Conservation (phyloP, 306 rosid species). For the Medicago lupulina region DNA sequence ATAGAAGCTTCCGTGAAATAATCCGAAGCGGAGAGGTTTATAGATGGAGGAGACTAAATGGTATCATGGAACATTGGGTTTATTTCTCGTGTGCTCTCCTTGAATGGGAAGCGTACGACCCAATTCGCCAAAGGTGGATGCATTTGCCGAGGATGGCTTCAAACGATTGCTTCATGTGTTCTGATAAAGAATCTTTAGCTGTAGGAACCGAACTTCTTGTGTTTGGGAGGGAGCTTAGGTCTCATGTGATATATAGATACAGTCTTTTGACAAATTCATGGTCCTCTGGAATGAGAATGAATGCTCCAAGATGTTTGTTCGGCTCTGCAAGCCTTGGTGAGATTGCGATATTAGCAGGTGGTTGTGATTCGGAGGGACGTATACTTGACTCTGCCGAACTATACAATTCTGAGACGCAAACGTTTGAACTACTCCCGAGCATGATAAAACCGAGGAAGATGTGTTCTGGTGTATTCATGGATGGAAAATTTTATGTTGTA, state of each 20-base stretch:
- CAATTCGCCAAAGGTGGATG: slow-evolving; percentile 75
- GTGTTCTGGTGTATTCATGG: slow-evolving; percentile 96
- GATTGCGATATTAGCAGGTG: slow-evolving; percentile 94
- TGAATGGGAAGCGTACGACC: slow-evolving; percentile 96
- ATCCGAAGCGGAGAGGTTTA: slow-evolving; percentile 81
- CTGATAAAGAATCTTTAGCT: slow-evolving; percentile 94
- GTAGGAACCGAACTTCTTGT: slow-evolving; percentile 97
- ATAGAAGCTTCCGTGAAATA: slow-evolving; percentile 66
- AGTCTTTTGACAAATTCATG: slow-evolving; percentile 90
- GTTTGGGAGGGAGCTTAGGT: slow-evolving; percentile 73
- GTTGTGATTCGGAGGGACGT: slow-evolving; percentile 79
- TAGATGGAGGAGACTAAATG: slow-evolving; percentile 69
- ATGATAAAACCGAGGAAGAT: slow-evolving; percentile 88
- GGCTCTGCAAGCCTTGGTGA: slow-evolving; percentile 93
- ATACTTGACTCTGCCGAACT: slow-evolving; percentile 78
- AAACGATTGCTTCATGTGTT: slow-evolving; percentile 84
- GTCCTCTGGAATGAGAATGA: slow-evolving; percentile 82
- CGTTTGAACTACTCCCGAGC: slow-evolving; percentile 71
- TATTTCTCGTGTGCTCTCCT: slow-evolving; percentile 81
- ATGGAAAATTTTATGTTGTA: slow-evolving; percentile 73
- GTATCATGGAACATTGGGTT: slow-evolving; percentile 85
- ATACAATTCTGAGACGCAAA: slow-evolving; percentile 81
- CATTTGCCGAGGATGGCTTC: slow-evolving; percentile 87
- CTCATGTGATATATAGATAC: slow-evolving; percentile 78
- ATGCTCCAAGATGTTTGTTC: slow-evolving; percentile 86